phyloP scores from a whole-genome alignment of 2,329 filamentous ascomycete genomes.

The Volutella citrinella region DNA sequence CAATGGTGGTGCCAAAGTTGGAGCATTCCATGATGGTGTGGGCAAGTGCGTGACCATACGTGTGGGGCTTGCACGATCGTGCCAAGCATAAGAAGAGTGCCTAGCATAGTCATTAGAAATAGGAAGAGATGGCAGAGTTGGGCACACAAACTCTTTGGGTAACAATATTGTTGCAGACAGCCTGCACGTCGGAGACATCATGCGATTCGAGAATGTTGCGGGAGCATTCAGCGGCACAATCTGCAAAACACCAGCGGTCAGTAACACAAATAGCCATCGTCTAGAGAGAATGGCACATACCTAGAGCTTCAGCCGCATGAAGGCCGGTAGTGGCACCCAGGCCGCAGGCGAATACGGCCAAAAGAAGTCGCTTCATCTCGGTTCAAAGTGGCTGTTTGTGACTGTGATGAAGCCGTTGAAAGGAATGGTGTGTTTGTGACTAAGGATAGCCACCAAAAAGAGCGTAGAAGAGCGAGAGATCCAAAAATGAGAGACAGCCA shows the following conservation, averaged over 20 bases:
- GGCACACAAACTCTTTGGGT: slow-evolving; percentile 19
- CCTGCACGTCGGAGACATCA: slow-evolving; percentile 5
- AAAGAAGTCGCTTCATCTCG: too few species aligned
- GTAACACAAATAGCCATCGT: too few species aligned
- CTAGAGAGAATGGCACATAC: too few species aligned
- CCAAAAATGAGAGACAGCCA: slow-evolving; percentile 31
- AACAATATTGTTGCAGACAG: slow-evolving; percentile 17
- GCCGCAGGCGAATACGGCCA: too few species aligned
- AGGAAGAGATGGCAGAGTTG: slow-evolving; percentile 6
- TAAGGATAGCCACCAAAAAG: slow-evolving; percentile 32
- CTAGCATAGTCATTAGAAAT: slow-evolving; percentile 19
- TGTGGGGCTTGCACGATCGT: slow-evolving; percentile 21
- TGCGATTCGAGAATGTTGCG: slow-evolving; percentile 10
- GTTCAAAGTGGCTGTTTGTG: too few species aligned
- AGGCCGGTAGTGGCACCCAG: slow-evolving; percentile 6
- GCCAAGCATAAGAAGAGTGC: slow-evolving; percentile 31
- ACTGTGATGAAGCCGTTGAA: too few species aligned
- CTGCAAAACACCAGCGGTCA: slow-evolving; percentile 1
- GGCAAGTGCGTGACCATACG: slow-evolving; percentile 30
- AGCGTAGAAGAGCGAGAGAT: slow-evolving; percentile 18
- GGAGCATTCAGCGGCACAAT: slow-evolving; percentile 18
- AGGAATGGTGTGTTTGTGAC: slow-evolving; percentile 26
- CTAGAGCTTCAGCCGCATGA: slow-evolving; percentile 6
- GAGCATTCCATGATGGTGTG: slow-evolving; percentile 26
- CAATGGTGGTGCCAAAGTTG: slow-evolving; percentile 23